Conservation (phyloP, 2,329 filamentous ascomycete species). For the Drechmeria coniospora region DNA sequence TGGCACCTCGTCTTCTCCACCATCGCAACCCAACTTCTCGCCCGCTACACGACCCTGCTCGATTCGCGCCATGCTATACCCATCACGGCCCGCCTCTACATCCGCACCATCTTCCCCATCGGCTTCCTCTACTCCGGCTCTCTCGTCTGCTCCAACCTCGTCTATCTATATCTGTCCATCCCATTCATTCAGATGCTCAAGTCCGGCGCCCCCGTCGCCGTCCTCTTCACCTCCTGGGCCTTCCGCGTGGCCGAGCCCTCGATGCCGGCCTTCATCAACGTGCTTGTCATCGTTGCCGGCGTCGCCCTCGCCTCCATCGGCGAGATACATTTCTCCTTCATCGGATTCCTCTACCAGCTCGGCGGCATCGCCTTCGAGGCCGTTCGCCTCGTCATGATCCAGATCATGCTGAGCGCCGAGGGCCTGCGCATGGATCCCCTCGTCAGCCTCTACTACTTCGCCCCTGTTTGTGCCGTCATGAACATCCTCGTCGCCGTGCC, state of each 20-base stretch:
- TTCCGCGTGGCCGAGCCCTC: slow-evolving; percentile 35
- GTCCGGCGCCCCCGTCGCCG: slow-evolving; percentile 51
- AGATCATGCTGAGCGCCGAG: slow-evolving; percentile 60
- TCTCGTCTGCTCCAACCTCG: slow-evolving; percentile 51
- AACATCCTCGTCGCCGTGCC: slow-evolving; percentile 57
- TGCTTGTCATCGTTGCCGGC: slow-evolving; percentile 35
- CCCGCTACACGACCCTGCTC: slow-evolving; percentile 46
- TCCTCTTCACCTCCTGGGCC: slow-evolving; percentile 49
- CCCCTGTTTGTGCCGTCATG: slow-evolving; percentile 69
- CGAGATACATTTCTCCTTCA: slow-evolving; percentile 52
- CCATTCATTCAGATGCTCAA: slow-evolving; percentile 59
- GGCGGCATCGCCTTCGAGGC: slow-evolving; percentile 70
- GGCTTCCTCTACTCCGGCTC: slow-evolving; percentile 50
- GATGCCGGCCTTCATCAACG: slow-evolving; percentile 27
- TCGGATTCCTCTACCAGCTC: slow-evolving; percentile 54
- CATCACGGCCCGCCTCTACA: slow-evolving; percentile 44
- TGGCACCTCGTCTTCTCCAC: slow-evolving; percentile 56
- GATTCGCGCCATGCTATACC: slow-evolving; percentile 46
- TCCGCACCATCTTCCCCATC: slow-evolving; percentile 49
- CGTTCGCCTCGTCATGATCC: slow-evolving; percentile 69
- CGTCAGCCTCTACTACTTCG: slow-evolving; percentile 81
- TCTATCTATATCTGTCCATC: slow-evolving; percentile 52
- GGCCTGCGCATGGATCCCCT: slow-evolving; percentile 80
- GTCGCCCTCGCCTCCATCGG: slow-evolving; percentile 39
- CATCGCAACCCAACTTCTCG: slow-evolving; percentile 48